phyloP scores from a whole-genome alignment of 2,329 filamentous ascomycete genomes.

The Sporothrix schenckii region DNA sequence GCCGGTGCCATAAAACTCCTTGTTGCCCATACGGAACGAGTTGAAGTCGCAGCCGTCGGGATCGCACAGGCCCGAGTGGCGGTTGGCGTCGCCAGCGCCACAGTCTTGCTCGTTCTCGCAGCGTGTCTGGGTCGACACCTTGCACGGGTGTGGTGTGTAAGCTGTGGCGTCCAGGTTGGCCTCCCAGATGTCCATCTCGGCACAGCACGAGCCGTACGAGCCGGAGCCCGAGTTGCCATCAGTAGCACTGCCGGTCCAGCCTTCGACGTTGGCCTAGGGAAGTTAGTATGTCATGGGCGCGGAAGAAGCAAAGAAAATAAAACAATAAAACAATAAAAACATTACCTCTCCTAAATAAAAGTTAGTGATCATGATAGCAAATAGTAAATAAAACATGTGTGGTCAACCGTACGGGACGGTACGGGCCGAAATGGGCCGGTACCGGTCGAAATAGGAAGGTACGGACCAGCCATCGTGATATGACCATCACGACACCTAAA shows the following conservation, averaged over 20 bases:
- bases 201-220: conserved; percentile 56
- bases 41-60: conserved; percentile 68
- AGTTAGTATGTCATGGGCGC: too few species aligned
- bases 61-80: conserved; percentile 58
- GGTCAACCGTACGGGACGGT: too few species aligned
- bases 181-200: conserved; percentile 65
- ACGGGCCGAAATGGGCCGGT: too few species aligned
- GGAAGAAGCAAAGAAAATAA: not conserved
- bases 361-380: too few species aligned
- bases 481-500: too few species aligned
- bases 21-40: conserved; percentile 63
- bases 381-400: too few species aligned
- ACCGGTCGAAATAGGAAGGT: too few species aligned
- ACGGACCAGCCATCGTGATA: too few species aligned
- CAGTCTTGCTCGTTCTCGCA: conserved; percentile 53
- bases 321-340: not conserved
- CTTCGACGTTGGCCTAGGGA: conserved; percentile 44
- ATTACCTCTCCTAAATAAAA: too few species aligned
- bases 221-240: conserved; percentile 56
- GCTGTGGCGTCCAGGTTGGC: conserved; percentile 63
- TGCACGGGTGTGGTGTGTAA: conserved; percentile 62
- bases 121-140: conserved; percentile 45
- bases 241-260: conserved; percentile 52
- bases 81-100: conserved; percentile 48
- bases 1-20: conserved; percentile 56